Evolutionary conservation across 345 rosid species (phyloP), one percentile per base, ranked within the genome.

Genomic region (Heritiera fomes): DNA sequence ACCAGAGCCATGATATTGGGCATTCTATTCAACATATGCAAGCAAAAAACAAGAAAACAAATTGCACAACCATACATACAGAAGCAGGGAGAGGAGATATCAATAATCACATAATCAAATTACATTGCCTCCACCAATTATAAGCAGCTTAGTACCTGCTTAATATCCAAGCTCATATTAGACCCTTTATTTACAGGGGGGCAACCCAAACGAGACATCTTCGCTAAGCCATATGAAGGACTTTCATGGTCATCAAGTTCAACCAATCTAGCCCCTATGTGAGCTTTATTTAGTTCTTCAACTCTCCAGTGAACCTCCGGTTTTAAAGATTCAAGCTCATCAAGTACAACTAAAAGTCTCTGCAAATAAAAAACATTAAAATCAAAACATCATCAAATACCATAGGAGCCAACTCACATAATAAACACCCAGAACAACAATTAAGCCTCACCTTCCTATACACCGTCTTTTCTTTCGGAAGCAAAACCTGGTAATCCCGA

Each of bases 291-390:
- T 55, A 88, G 82, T 80, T 92, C 86, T 61, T 90, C 84, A 55
- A 90, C 83, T 73, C 56, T 82, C 75, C 78, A 85, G 30, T 85
- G 77, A 46, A 92, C 92, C 81, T 92, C 92, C 2, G 98, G 98
- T 80, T 96, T 89, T 80, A 91, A 82, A 72, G 85, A 78, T 85
- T 96, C 98, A 23, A 97, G 94, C 88, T 97, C 97, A 82, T 87
- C 88, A 6, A 93, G 63, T 4, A 94, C 95, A 79, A 88, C 78
- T 45, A 85, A 80, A 81, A 91, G 76, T 82, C 88, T 92, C 99
- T 96, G 87, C 75, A 75, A 69, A 79, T 32, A 69, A 78, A 43
- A 82, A 53, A 74, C 52, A 6, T n/a, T 64, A 81, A 66, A 80
- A 13, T 73, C 50, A 75, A 30, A 73, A 34, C 28, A 70, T 67